Percentiles rank a stretch among this genome's conserved stretches.
Evolutionary conservation across 768 basidiomycete species (phyloP).

Genomic region (Lentinula lateritia): DNA sequence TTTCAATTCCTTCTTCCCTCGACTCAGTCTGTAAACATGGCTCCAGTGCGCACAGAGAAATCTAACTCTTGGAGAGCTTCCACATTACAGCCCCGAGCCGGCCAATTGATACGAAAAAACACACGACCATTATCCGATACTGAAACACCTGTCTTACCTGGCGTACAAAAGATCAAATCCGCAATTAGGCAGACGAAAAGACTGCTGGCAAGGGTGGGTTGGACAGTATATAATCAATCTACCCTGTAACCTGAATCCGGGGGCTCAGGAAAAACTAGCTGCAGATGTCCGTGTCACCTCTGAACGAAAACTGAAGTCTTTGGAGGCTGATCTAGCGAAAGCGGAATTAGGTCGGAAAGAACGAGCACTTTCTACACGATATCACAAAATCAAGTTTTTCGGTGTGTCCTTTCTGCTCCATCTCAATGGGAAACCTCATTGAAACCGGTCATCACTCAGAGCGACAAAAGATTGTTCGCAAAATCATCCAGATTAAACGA

Average conservation of each 20-base stretch:
- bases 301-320: constrained; percentile 68
- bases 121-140: constrained; percentile 17
- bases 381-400: constrained; percentile 94
- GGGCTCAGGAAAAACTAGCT: constrained; percentile 65
- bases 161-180: constrained; percentile 84
- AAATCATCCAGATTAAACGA: constrained; percentile 65
- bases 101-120: constrained; percentile 20
- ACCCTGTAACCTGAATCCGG: not conserved
- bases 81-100: constrained; percentile 10
- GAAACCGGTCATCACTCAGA: constrained; percentile 38
- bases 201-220: constrained; percentile 67
- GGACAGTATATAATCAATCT: constrained; percentile 3
- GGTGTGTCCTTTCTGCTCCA: constrained; percentile 41
- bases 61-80: not conserved
- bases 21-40: constrained; percentile 8
- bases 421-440: not conserved
- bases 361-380: constrained; percentile 66
- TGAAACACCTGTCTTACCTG: constrained; percentile 39
- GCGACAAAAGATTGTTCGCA: constrained; percentile 79
- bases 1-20: not conserved
- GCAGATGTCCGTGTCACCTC: constrained; percentile 80
- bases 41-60: constrained; percentile 11
- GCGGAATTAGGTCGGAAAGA: constrained; percentile 65
- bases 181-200: constrained; percentile 77
- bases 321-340: constrained; percentile 67